Conservation (phyloP, 192 early-diverging fungal species). For the Glomus cerebriforme region DNA sequence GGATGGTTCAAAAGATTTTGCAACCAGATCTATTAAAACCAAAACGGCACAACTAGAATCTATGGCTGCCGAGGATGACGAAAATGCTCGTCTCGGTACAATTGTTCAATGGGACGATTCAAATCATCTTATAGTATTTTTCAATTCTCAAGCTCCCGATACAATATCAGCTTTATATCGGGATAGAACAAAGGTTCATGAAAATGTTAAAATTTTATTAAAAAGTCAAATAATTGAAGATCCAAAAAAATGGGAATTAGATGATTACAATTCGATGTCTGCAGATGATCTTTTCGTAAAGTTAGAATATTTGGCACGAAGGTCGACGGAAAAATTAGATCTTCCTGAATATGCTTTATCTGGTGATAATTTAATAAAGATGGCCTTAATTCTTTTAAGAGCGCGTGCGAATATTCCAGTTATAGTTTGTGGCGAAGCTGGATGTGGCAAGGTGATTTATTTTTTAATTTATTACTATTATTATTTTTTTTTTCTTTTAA, state of each 20-base stretch:
- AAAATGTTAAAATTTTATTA: not conserved
- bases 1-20: constrained; percentile 12
- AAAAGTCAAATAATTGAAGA: not conserved
- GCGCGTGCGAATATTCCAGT: constrained; percentile 7
- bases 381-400: constrained; percentile 12
- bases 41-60: not conserved
- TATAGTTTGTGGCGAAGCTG: not conserved
- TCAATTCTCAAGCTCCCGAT: not conserved
- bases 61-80: not conserved
- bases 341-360: not conserved
- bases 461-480: no score
- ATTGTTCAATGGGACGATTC: not conserved
- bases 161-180: not conserved
- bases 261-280: not conserved
- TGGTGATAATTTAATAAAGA: constrained; percentile 26
- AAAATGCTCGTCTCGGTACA: no score
- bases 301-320: constrained; percentile 23
- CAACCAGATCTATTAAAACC: constrained; percentile 6
- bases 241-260: not conserved
- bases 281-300: not conserved
- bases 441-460: not conserved
- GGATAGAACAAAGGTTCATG: not conserved
- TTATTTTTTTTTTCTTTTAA: no score
- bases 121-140: constrained; percentile 19
- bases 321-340: not conserved